Base-by-base conservation (phyloP, 2,329 filamentous ascomycete genomes). In the Stemphylium lycopersici region DNA sequence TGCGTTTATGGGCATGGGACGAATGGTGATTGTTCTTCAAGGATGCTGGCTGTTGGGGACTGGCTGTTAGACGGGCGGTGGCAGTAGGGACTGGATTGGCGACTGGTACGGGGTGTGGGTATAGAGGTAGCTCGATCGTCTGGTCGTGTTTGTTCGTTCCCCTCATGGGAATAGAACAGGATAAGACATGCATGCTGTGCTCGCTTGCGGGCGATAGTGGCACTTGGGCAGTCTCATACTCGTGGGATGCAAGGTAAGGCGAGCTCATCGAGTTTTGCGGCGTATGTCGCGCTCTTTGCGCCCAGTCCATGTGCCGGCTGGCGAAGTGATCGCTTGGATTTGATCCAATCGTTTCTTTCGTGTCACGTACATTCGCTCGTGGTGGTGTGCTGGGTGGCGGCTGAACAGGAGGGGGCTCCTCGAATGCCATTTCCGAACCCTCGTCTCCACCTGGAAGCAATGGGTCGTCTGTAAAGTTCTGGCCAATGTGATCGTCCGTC, bases 391-490 rank as follows among this genome's bases (percentile, higher is more conserved):
- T 56, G 20, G 71, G 69, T 8, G 49, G 43, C 12, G 56, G 54
- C 7, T 55, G 49, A 5, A 53, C 22, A 11, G 39, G 45, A 13
- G 53, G 43, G 16, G 49, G 44, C 38, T 72, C 70, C 11, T 74
- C 65, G 24, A 63, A 44, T 3, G 67, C 65, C 3, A 52, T 50
- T 26, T 66, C 61, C 6, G 66, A 62, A 8, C 59, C 88, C 20
- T 82, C 82, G 52, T 87, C 82, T n/a, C 89, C 91, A 34, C 93
- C 92, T 3, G 92, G 91, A 0, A 83, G 74, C 43, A 96, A 89
- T 12, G 89, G 85, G 15, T 84, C 81, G 22, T 90, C 86, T 3
- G 86, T 80, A 11, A 85, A 79, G 39, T 85, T 83, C 37, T 61
- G 65, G 1, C 81, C 78, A 61, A 88, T 82, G 32, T 87, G 87